These are phyloP conservation scores for Zasmidium angulare DNA, from an alignment of 2,329 filamentous ascomycete species.

Conservation along the genomic window DNA sequence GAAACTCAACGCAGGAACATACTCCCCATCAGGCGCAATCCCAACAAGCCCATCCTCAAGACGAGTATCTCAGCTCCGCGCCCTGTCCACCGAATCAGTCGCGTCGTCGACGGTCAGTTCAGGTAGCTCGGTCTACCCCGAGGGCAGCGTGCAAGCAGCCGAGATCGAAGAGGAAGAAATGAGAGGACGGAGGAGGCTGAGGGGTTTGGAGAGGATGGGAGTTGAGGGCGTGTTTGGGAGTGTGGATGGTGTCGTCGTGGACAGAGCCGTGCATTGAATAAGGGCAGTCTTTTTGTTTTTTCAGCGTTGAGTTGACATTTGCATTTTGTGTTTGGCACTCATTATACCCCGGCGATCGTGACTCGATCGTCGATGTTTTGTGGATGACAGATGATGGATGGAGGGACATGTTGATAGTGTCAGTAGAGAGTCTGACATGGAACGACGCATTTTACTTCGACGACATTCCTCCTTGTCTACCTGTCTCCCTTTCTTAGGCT, in stretches of 20 bases:
- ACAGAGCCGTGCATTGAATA: not conserved
- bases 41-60: not conserved
- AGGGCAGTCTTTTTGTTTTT: not conserved
- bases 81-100: constrained; percentile 8
- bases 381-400: not conserved
- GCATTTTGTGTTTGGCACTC: not conserved
- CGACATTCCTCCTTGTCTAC: too few species aligned
- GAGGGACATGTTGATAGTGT: too few species aligned
- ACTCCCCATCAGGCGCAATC: constrained; percentile 11
- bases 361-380: too few species aligned
- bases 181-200: constrained; percentile 13
- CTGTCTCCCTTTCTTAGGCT: too few species aligned
- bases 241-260: constrained; percentile 3
- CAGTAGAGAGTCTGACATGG: too few species aligned
- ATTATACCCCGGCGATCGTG: not conserved
- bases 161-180: constrained; percentile 18
- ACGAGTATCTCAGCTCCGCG: not conserved
- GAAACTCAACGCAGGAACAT: constrained; percentile 12
- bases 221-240: constrained; percentile 11
- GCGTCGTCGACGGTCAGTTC: constrained; percentile 4
- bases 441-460: too few species aligned
- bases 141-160: constrained; percentile 17
- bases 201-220: constrained; percentile 7
- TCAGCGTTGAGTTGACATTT: not conserved
- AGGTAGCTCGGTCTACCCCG: constrained; percentile 18